phyloP scores from a whole-genome alignment of 306 rosid species.

The Cucumis cinereus region DNA sequence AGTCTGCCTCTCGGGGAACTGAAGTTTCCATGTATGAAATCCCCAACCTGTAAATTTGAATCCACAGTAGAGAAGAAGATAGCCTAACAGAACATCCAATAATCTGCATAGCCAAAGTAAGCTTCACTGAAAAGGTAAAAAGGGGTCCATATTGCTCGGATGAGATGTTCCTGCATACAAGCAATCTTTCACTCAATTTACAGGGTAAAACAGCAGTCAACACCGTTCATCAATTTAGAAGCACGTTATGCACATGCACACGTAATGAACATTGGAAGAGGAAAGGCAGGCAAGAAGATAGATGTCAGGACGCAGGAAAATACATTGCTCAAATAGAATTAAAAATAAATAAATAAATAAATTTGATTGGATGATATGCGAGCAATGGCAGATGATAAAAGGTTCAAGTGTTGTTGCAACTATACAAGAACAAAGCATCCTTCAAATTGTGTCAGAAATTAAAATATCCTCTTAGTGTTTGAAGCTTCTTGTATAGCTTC shows the following conservation, averaged over 20 bases:
- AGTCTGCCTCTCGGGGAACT: constrained; percentile 46
- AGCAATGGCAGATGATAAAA: not conserved
- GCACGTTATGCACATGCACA: not conserved
- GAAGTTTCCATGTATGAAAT: constrained; percentile 45
- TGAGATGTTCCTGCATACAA: constrained; percentile 63
- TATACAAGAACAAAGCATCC: not conserved
- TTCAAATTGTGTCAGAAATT: not conserved
- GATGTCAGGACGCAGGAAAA: not conserved
- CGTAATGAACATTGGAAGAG: not conserved
- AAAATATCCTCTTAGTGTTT: not conserved
- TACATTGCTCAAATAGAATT: not conserved
- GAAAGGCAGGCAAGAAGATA: not conserved
- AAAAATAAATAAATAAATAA: not conserved
- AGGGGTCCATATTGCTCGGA: constrained; percentile 22
- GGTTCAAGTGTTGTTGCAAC: not conserved
- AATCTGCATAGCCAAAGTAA: constrained; percentile 71
- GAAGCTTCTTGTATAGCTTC: not conserved
- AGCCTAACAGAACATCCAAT: constrained; percentile 61
- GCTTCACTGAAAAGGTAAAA: constrained; percentile 68
- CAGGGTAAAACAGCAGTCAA: not conserved
- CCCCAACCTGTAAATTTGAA: constrained; percentile 93
- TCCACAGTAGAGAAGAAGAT: constrained; percentile 73
- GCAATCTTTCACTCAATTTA: constrained; percentile 3
- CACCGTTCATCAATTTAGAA: not conserved
- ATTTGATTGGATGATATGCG: not conserved